These are phyloP conservation scores for Gracilariopsis chorda DNA, from an alignment of 23 red algal species.

Conservation along the genomic window DNA sequence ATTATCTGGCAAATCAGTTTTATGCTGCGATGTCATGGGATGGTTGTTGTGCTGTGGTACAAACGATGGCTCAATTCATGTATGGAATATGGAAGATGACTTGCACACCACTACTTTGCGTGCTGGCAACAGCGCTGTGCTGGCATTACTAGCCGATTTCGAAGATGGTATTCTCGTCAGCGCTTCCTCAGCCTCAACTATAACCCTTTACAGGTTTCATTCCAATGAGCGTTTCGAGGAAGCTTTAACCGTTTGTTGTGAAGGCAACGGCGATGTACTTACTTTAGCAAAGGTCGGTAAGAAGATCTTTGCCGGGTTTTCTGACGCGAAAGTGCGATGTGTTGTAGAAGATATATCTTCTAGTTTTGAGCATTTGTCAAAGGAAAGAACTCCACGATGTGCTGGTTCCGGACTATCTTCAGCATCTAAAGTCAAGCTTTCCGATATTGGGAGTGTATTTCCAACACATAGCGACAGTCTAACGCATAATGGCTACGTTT, in stretches of 20 bases:
- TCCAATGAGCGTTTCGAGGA: slow-evolving; percentile 21
- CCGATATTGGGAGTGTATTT: slow-evolving; percentile 35
- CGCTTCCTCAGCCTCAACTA: slow-evolving; percentile 51
- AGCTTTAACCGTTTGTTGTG: slow-evolving; percentile 39
- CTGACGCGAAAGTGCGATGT: slow-evolving; percentile 58
- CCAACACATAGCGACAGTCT: background rate
- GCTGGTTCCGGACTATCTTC: background rate
- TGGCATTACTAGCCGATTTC: slow-evolving; percentile 31
- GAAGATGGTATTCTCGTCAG: slow-evolving; percentile 30
- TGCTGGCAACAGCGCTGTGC: slow-evolving; percentile 24
- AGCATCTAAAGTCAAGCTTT: background rate
- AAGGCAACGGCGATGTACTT: slow-evolving; percentile 63
- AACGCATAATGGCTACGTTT: slow-evolving; percentile 60
- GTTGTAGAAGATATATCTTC: slow-evolving; percentile 53
- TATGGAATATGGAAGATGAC: slow-evolving; percentile 68
- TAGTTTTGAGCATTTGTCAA: background rate
- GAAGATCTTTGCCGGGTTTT: slow-evolving; percentile 68
- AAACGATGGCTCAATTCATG: slow-evolving; percentile 68
- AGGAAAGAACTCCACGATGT: background rate
- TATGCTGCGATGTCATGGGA: slow-evolving; percentile 55
- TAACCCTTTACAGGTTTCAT: slow-evolving; percentile 33
- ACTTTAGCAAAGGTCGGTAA: slow-evolving; percentile 44
- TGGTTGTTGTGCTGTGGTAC: slow-evolving; percentile 49
- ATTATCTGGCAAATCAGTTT: slow-evolving; percentile 23
- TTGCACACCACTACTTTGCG: slow-evolving; percentile 2